Evolutionary conservation across 2,329 filamentous ascomycete genomes (phyloP), one percentile per base, ranked within the genome.

Genomic region (Diaporthe humulicola): DNA sequence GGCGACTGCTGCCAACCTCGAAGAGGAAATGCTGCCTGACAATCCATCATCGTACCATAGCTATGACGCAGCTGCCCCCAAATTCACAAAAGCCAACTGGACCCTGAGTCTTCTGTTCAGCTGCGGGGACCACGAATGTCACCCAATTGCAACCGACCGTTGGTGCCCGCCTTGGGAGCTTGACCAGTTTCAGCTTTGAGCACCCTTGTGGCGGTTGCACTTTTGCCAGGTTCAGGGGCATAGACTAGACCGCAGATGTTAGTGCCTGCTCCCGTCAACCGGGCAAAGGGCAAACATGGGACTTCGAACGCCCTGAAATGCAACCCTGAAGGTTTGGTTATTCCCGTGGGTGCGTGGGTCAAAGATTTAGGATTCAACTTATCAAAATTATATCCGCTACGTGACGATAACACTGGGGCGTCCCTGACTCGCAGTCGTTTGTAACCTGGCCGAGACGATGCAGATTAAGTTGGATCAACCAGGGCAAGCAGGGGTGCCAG

Each of bases 1-100:
- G 25, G 61, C 17, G 19, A 4, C 1, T 25, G 19, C 19, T 10
- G 61, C 28, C 61, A 19, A 25, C 22, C 71, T 74, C n/a, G 30
- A 75, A 74, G n/a, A 54, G 71, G 74, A 73, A 74, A 60, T 75
- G 71, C 66, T 75, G 74, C 74, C 74, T 75, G 74, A 75, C 71
- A 73, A 74, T 75, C 74, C 45, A 61, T 38, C 28, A 30, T 40
- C 19, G 3, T 66, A 33, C 36, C 57, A 28, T 52, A 58, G 56
- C 15, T 67, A 71, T 71, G 70, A 71, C 70, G 70, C 56, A 56
- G 48, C 48, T 71, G 4, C 30, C 22, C 10, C 50, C 36, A 45
- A 57, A 57, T 19, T 28, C 67, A 8, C 25, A 22, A 50, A n/a
- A 48, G 45, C 19, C 7, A 17, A 48, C 17, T 42, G 67, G 67